Evolutionary conservation across 305 asterid species (phyloP), one percentile per base, ranked within the genome.

Genomic region (Plantago coronopus): DNA sequence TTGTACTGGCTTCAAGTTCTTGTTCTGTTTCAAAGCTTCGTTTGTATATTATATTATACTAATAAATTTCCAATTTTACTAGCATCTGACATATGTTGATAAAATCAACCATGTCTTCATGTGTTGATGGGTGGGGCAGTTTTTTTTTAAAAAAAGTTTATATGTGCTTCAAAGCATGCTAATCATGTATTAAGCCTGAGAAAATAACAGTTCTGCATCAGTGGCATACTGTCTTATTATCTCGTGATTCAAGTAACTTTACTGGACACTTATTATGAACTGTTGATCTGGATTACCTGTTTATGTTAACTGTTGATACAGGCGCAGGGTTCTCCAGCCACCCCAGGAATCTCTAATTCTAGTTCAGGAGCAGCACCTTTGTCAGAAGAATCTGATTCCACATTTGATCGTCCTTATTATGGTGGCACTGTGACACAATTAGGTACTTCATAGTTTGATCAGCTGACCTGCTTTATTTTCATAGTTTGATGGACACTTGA

Each of bases 271-370:
- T 38, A 4, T 1, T 68, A 46, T 65, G 65, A 60, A 42, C 43
- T 76, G 60, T 61, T 65, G 44, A 18, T 69, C n/a, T n/a, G n/a
- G n/a, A n/a, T n/a, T n/a, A n/a, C 37, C 7, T 29, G 7, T 4
- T 38, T 38, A 11, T 68, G 49, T 65, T 68, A 61, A 43, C 40
- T 76, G 61, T 59, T 66, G 46, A 19, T 69, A 69, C 79, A 76
- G 82, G 48, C 71, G 69, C 94, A 81, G 83, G 81, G 71, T 69
- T 72, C 94, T 63, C 83, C 94, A 66, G 83, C 83, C 66, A 79
- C 90, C 17, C 87, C 97, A 53, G 74, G 73, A 42, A 79, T 61
- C 61, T 75, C 76, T 18, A 72, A 70, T 72, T 64, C 87, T 57
- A 72, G 60, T 62, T 64, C 81, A 18, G 74, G 69, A 51, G 48